Conservation (phyloP, 305 asterid species). For the Euphrasia arctica region DNA sequence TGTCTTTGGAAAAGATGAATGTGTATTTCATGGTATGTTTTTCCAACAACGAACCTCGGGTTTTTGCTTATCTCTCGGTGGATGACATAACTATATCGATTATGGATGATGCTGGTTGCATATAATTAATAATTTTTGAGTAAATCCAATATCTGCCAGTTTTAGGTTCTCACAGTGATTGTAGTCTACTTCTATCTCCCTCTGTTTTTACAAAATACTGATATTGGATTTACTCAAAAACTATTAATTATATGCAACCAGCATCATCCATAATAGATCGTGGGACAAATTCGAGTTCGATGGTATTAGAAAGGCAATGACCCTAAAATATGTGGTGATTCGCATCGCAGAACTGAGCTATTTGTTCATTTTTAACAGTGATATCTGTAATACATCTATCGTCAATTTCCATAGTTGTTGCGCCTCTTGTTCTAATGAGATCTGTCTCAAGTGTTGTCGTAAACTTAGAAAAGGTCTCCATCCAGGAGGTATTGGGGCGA, state of each 20-base stretch:
- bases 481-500: too few species aligned
- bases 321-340: neutral
- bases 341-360: too few species aligned
- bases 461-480: too few species aligned
- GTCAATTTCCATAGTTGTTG: too few species aligned
- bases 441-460: too few species aligned
- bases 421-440: too few species aligned
- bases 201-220: conserved; percentile 21
- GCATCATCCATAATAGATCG: too few species aligned
- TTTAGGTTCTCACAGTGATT: neutral
- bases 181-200: too few species aligned
- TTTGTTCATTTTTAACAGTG: neutral
- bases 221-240: conserved; percentile 20
- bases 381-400: too few species aligned
- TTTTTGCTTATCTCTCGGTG: conserved; percentile 19
- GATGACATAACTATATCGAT: neutral
- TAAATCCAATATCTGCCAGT: neutral
- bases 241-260: too few species aligned
- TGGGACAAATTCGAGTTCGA: too few species aligned
- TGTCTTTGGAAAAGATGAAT: conserved; percentile 51
- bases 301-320: too few species aligned
- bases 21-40: conserved; percentile 59
- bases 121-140: neutral
- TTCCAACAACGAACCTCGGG: conserved; percentile 20
- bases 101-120: neutral